A percentile compares a stretch with the other conserved stretches of the same genome.
phyloP scores from a whole-genome alignment of 495 filamentous ascomycete species.

The Penicillium dipodomyicola region DNA sequence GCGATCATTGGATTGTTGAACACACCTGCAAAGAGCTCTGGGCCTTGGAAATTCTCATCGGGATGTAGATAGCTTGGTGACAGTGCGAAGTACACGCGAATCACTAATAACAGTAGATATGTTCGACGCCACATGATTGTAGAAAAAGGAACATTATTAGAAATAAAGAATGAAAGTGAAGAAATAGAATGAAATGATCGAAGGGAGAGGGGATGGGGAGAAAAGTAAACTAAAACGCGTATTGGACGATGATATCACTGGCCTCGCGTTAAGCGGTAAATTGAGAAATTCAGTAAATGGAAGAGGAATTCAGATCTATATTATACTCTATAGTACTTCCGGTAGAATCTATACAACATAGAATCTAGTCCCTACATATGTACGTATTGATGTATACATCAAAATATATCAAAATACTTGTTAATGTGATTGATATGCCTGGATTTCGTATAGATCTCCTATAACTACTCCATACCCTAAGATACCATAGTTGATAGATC shows the following conservation, averaged over 20 bases:
- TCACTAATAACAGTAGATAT: slow-evolving; percentile 77
- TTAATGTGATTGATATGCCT: not conserved
- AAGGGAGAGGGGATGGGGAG: slow-evolving; percentile 1
- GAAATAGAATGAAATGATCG: not conserved
- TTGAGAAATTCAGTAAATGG: not conserved
- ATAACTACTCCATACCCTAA: slow-evolving; percentile 4
- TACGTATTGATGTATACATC: not conserved
- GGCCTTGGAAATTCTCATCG: slow-evolving; percentile 97
- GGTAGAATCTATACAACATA: not conserved
- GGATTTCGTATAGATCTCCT: not conserved
- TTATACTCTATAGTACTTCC: not conserved
- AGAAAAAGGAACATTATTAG: slow-evolving; percentile 24
- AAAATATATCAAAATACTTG: not conserved
- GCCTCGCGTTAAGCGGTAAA: slow-evolving; percentile 1
- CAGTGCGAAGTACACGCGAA: slow-evolving; percentile 91
- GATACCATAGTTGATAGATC: slow-evolving; percentile 7
- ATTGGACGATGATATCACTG: slow-evolving; percentile 25
- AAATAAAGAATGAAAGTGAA: slow-evolving; percentile 13
- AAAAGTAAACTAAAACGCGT: slow-evolving; percentile 17
- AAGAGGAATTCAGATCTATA: not conserved
- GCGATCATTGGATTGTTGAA: slow-evolving; percentile 10
- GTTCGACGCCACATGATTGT: slow-evolving; percentile 82
- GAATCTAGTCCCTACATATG: not conserved
- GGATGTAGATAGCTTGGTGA: slow-evolving; percentile 96
- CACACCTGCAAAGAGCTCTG: slow-evolving; percentile 94